Percentiles rank a stretch among this genome's conserved stretches.
phyloP scores from a whole-genome alignment of 2,329 filamentous ascomycete genomes.

The Colletotrichum sp. region DNA sequence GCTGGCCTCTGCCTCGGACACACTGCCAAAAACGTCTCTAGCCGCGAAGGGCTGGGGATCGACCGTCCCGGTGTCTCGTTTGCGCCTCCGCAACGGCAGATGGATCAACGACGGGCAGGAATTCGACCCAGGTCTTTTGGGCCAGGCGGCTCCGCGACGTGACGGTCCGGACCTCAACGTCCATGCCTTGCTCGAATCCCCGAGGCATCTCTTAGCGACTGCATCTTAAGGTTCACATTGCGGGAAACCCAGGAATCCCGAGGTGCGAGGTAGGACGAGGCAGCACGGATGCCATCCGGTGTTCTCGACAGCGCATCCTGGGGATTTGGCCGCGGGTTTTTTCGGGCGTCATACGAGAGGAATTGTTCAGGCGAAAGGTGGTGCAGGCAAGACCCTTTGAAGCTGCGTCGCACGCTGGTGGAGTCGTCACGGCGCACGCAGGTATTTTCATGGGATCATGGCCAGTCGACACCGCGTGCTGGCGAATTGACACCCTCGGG shows the following conservation, averaged over 20 bases:
- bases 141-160: background rate
- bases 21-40: conserved; percentile 2
- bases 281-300: conserved; percentile 12
- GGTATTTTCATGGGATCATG: background rate
- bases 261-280: background rate
- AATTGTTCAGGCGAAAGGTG: background rate
- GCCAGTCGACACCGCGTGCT: background rate
- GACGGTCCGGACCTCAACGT: background rate
- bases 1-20: background rate
- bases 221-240: background rate
- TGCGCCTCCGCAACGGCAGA: background rate
- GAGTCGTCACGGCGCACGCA: background rate
- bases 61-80: background rate
- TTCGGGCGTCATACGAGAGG: background rate
- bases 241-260: background rate
- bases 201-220: background rate
- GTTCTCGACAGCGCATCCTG: background rate
- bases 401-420: conserved; percentile 6
- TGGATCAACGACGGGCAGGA: background rate
- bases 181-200: background rate
- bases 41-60: background rate
- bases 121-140: background rate
- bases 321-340: background rate
- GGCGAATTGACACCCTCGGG: background rate
- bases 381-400: background rate